These are phyloP conservation scores for Mucor ambiguus DNA, from an alignment of 371 early-diverging fungal genomes.

Conservation along the genomic window DNA sequence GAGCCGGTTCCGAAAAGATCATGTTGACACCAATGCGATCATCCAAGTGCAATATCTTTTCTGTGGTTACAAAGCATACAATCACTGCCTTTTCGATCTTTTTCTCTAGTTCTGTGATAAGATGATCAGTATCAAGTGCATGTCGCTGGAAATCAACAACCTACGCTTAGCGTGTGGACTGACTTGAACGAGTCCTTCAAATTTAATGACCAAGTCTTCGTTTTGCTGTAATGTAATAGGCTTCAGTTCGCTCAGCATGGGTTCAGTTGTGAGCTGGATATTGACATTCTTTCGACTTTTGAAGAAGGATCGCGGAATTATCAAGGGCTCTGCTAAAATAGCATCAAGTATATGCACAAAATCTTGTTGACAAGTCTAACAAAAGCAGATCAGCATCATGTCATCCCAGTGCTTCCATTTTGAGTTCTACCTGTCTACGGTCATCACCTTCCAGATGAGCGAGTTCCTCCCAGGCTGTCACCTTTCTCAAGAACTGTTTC, in stretches of 20 bases:
- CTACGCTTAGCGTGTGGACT: conserved; percentile 18
- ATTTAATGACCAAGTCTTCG: conserved; percentile 37
- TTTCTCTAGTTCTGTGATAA: conserved; percentile 15
- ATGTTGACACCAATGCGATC: conserved; percentile 35
- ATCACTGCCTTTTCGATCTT: conserved; percentile 30
- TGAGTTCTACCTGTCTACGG: conserved; percentile 12
- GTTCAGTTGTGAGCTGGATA: conserved; percentile 39
- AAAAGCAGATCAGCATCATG: neutral
- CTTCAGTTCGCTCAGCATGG: conserved; percentile 30
- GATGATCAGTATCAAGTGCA: neutral
- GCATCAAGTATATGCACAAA: conserved; percentile 20
- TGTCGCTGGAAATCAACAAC: neutral
- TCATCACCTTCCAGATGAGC: conserved; percentile 18
- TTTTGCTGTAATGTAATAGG: conserved; percentile 26
- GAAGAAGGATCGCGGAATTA: conserved; percentile 38
- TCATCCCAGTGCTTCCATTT: neutral
- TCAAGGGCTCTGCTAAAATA: conserved; percentile 28
- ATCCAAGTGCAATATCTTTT: conserved; percentile 28
- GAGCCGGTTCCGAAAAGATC: conserved; percentile 38
- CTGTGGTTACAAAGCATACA: conserved; percentile 37
- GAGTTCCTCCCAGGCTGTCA: conserved; percentile 28
- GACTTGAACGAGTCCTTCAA: conserved; percentile 39
- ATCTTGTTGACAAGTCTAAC: conserved; percentile 21
- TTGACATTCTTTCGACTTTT: conserved; percentile 24
- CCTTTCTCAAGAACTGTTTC: conserved; percentile 20